Conservation (phyloP, 306 rosid genomes). For the Medicago arabica region DNA sequence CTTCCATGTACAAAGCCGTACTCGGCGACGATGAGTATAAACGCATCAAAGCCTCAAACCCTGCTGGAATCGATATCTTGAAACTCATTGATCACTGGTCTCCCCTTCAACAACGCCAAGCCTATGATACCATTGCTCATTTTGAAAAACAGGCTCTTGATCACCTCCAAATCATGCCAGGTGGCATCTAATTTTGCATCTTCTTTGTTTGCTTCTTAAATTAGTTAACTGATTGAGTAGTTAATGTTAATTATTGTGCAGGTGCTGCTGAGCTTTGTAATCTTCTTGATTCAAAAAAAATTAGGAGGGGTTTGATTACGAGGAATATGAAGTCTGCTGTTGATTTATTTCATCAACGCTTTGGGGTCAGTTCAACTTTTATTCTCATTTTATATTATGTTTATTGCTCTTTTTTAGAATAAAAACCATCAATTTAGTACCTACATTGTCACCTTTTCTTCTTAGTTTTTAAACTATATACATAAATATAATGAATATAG, state of each 20-base stretch:
- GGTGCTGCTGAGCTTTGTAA: slow-evolving; percentile 89
- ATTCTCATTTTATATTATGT: too few relatives aligned
- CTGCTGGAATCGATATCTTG: slow-evolving; percentile 84
- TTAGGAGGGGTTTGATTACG: slow-evolving; percentile 93
- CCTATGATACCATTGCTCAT: slow-evolving; percentile 72
- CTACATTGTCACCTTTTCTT: too few relatives aligned
- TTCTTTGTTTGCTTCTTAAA: background rate
- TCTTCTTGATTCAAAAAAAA: slow-evolving; percentile 73
- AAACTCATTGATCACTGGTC: slow-evolving; percentile 70
- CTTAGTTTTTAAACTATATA: too few relatives aligned
- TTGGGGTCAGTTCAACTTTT: slow-evolving; percentile 63
- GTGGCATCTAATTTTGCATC: too few relatives aligned
- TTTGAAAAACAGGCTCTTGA: slow-evolving; percentile 75
- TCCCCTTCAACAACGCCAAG: slow-evolving; percentile 62
- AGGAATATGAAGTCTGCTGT: slow-evolving; percentile 78
- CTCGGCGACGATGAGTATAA: slow-evolving; percentile 77
- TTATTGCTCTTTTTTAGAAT: too few relatives aligned
- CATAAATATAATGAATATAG: too few relatives aligned
- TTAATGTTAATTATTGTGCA: slow-evolving; percentile 33
- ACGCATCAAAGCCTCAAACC: slow-evolving; percentile 57
- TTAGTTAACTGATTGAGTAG: background rate
- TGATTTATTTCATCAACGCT: slow-evolving; percentile 79
- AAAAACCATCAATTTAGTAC: too few relatives aligned
- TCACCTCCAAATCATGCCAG: slow-evolving; percentile 83
- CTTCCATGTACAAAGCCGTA: slow-evolving; percentile 82